Evolutionary conservation across 1,284 basidiomycete genomes (phyloP).

Genomic region (Rugosomyces carneus): DNA sequence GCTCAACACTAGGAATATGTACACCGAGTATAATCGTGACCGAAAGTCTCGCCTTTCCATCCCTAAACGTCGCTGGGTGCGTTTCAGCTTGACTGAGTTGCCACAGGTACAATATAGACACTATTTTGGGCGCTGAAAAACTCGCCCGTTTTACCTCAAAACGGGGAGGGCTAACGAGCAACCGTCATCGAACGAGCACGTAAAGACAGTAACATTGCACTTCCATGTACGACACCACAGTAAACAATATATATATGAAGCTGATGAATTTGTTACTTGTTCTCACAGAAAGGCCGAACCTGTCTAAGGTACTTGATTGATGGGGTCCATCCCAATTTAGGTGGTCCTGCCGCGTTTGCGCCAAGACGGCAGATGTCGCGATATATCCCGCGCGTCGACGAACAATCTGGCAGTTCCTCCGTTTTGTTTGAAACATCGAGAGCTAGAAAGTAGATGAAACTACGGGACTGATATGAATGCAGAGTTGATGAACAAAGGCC

Average conservation of each 20-base stretch:
- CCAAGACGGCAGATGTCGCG: constrained; percentile 42
- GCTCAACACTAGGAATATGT: background rate
- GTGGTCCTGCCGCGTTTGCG: constrained; percentile 33
- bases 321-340: background rate
- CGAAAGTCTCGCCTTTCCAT: background rate
- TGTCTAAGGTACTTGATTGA: background rate
- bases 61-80: background rate
- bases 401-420: constrained; percentile 50
- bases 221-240: too few species aligned
- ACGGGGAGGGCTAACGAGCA: too few species aligned
- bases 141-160: too few species aligned
- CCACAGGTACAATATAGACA: background rate
- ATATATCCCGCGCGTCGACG: constrained; percentile 56
- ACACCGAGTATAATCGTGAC: background rate
- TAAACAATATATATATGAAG: too few species aligned
- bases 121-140: background rate
- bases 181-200: too few species aligned
- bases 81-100: background rate
- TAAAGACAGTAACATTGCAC: too few species aligned
- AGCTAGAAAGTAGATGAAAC: too few species aligned
- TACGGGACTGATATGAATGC: too few species aligned
- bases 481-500: too few species aligned
- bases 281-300: too few species aligned
- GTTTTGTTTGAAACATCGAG: constrained; percentile 29
- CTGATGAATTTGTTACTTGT: too few species aligned